phyloP scores from a whole-genome alignment of 2,329 filamentous ascomycete species.

The Fusarium robinianum region DNA sequence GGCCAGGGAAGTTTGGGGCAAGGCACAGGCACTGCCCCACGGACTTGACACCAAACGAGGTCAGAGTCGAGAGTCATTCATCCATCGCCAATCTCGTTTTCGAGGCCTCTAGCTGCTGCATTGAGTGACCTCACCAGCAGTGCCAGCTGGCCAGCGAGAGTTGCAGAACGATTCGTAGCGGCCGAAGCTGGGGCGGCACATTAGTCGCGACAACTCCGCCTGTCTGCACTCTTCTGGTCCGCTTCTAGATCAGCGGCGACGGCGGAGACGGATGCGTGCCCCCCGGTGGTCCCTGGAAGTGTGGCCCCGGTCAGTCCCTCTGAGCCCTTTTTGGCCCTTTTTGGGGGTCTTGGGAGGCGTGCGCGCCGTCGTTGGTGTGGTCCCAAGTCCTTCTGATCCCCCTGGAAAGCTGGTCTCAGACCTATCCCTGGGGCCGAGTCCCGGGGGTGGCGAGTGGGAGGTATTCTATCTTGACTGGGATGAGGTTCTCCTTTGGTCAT shows the following conservation, averaged over 20 bases:
- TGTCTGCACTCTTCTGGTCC: constrained; percentile 38
- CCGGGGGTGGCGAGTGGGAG: constrained; percentile 22
- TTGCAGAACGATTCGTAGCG: constrained; percentile 32
- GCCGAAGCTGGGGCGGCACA: constrained; percentile 36
- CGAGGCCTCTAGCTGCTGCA: constrained; percentile 10
- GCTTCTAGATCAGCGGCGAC: constrained; percentile 40
- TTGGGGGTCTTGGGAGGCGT: constrained; percentile 13
- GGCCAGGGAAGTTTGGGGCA: neutral
- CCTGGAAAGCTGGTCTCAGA: constrained; percentile 22
- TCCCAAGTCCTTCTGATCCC: constrained; percentile 24
- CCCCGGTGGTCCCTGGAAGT: constrained; percentile 20
- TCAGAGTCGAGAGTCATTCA: constrained; percentile 19
- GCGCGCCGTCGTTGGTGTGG: constrained; percentile 13
- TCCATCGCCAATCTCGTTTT: constrained; percentile 4
- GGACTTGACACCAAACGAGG: constrained; percentile 13
- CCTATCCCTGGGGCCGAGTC: constrained; percentile 28
- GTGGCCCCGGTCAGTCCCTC: constrained; percentile 15
- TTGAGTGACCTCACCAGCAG: constrained; percentile 21
- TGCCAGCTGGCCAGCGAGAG: constrained; percentile 23
- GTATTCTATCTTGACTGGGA: constrained; percentile 19
- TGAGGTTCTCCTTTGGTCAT: constrained; percentile 26
- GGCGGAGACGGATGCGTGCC: constrained; percentile 33
- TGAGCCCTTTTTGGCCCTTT: too few relatives aligned
- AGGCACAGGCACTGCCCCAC: neutral
- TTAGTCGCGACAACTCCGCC: constrained; percentile 34